Percentiles rank a stretch among this genome's conserved stretches.
These are phyloP conservation scores for Geranium brycei DNA, from an alignment of 345 rosid species.

Conservation along the genomic window DNA sequence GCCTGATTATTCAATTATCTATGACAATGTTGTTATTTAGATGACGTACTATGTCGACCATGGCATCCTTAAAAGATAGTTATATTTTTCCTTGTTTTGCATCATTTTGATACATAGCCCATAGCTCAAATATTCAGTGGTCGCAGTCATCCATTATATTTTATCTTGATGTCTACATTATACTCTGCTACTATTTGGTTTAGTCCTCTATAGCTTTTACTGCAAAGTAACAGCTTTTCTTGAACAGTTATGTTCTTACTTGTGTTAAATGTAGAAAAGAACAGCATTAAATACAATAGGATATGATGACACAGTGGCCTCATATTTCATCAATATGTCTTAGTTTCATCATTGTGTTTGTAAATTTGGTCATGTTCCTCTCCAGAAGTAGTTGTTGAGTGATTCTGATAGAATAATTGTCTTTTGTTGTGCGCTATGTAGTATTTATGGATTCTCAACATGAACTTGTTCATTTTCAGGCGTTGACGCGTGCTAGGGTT, in stretches of 20 bases:
- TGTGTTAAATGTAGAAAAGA: too few relatives aligned
- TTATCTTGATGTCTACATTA: background rate
- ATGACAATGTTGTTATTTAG: background rate
- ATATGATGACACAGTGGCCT: background rate
- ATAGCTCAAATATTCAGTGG: background rate
- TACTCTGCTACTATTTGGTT: too few relatives aligned
- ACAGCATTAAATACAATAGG: too few relatives aligned
- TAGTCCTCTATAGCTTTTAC: background rate
- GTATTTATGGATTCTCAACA: background rate
- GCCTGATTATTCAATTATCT: background rate
- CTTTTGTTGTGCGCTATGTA: background rate
- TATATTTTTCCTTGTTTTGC: too few relatives aligned
- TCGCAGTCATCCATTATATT: background rate
- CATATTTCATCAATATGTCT: background rate
- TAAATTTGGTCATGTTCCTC: background rate
- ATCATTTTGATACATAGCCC: background rate
- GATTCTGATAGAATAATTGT: background rate
- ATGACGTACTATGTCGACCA: too few relatives aligned
- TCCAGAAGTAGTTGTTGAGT: background rate
- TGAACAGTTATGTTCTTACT: background rate
- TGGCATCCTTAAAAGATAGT: background rate
- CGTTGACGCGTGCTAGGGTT: constrained; percentile 84
- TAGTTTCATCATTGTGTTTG: background rate
- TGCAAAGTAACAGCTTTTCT: too few relatives aligned
- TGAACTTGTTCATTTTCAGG: constrained; percentile 30